phyloP scores from a whole-genome alignment of 371 early-diverging fungal genomes.

The Catenaria anguillulae region DNA sequence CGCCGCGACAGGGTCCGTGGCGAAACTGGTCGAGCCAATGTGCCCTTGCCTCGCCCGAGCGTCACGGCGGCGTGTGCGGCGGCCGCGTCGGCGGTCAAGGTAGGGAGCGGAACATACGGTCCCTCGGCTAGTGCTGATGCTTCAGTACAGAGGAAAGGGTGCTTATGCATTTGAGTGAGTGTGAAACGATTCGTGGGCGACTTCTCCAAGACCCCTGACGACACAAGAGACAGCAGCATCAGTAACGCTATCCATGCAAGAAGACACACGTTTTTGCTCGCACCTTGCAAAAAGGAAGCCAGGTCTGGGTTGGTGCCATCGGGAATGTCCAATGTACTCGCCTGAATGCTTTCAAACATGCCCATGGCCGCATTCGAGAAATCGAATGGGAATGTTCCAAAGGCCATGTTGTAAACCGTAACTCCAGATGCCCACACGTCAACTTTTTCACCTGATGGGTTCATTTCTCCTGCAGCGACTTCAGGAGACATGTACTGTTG shows the following conservation, averaged over 20 bases:
- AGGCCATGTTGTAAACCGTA: constrained; percentile 31
- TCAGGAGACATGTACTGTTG: constrained; percentile 37
- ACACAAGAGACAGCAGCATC: too few species aligned
- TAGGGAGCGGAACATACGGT: background rate
- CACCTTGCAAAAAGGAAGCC: background rate
- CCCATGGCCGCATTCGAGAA: background rate
- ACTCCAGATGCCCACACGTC: constrained; percentile 41
- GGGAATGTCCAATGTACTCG: background rate
- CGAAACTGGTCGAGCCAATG: background rate
- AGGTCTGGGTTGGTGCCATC: background rate
- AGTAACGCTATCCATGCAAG: background rate
- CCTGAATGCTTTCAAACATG: background rate
- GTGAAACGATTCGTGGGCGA: background rate
- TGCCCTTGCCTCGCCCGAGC: background rate
- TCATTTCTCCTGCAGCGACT: constrained; percentile 19
- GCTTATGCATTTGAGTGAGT: background rate
- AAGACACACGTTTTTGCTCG: too few species aligned
- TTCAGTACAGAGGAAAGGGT: background rate
- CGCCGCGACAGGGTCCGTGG: background rate
- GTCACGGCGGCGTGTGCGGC: background rate
- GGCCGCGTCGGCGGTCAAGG: constrained; percentile 1
- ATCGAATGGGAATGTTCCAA: constrained; percentile 33
- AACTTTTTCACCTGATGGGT: constrained; percentile 22
- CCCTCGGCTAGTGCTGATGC: background rate
- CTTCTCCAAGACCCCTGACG: background rate